Conservation (phyloP, 208 protist species). For the Vickermania spadyakhi region DNA sequence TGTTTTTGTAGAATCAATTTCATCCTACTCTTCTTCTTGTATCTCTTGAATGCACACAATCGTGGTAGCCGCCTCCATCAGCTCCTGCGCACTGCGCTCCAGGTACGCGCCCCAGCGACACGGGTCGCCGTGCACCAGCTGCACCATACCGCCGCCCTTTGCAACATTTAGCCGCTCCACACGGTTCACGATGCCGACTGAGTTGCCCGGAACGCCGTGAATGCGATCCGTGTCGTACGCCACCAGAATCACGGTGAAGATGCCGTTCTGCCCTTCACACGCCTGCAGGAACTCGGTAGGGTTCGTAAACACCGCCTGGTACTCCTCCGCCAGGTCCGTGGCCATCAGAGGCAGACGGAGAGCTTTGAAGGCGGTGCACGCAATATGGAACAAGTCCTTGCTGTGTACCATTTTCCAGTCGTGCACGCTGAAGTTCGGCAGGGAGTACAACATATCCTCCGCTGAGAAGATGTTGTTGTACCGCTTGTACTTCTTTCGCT, state of each 20-base stretch:
- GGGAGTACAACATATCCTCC: slow-evolving; percentile 77
- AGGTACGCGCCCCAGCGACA: slow-evolving; percentile 54
- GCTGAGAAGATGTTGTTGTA: slow-evolving; percentile 82
- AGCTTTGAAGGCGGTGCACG: slow-evolving; percentile 46
- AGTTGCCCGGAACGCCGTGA: slow-evolving; percentile 65
- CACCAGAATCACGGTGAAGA: slow-evolving; percentile 65
- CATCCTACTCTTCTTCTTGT: slow-evolving; percentile 11
- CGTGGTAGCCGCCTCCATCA: slow-evolving; percentile 31
- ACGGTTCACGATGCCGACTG: slow-evolving; percentile 70
- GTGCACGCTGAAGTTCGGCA: slow-evolving; percentile 61
- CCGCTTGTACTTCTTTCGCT: slow-evolving; percentile 46
- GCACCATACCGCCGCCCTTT: slow-evolving; percentile 29
- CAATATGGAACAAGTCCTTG: slow-evolving; percentile 12
- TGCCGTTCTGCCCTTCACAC: slow-evolving; percentile 40
- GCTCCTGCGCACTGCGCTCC: slow-evolving; percentile 37
- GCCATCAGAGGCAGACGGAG: slow-evolving; percentile 64
- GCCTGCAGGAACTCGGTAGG: slow-evolving; percentile 25
- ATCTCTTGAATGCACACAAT: slow-evolving; percentile 49
- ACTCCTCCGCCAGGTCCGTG: slow-evolving; percentile 21
- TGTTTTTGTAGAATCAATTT: not conserved
- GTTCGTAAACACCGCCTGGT: slow-evolving; percentile 12
- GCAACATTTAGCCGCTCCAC: slow-evolving; percentile 10
- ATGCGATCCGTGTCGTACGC: slow-evolving; percentile 67
- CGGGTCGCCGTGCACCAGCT: slow-evolving; percentile 76
- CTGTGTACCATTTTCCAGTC: slow-evolving; percentile 33